phyloP scores from a whole-genome alignment of 768 basidiomycete genomes.

The Tricholoma saponaceum region DNA sequence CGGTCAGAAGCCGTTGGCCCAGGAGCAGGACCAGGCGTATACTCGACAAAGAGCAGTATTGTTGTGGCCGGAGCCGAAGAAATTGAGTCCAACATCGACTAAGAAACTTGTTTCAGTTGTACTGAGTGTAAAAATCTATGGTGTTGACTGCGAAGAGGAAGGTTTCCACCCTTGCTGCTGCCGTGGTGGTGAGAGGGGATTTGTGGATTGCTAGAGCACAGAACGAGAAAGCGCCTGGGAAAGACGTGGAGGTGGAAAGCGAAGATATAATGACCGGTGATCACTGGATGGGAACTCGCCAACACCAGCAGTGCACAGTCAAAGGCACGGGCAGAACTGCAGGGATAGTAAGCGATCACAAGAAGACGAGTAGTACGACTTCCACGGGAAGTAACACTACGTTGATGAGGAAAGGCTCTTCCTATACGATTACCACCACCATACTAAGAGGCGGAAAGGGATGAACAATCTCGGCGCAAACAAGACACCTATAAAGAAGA shows the following conservation, averaged over 20 bases:
- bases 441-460: slow-evolving; percentile 11
- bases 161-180: slow-evolving; percentile 10
- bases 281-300: slow-evolving; percentile 8
- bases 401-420: slow-evolving; percentile 36
- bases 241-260: slow-evolving; percentile 7
- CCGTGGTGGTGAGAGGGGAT: background rate
- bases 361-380: slow-evolving; percentile 40
- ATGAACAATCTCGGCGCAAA: background rate
- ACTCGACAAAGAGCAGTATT: slow-evolving; percentile 18
- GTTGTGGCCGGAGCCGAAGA: slow-evolving; percentile 18
- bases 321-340: slow-evolving; percentile 18
- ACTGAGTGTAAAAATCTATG: slow-evolving; percentile 18
- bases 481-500: background rate
- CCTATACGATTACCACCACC: slow-evolving; percentile 41
- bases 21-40: background rate
- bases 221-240: slow-evolving; percentile 5
- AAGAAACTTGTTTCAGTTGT: slow-evolving; percentile 20
- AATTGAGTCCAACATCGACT: slow-evolving; percentile 22
- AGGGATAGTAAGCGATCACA: slow-evolving; percentile 31
- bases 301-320: slow-evolving; percentile 21
- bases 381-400: slow-evolving; percentile 41
- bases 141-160: slow-evolving; percentile 25
- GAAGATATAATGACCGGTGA: background rate
- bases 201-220: background rate
- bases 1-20: slow-evolving; percentile 3